Conservation (phyloP, 768 basidiomycete species). For the Agaricus subrufescens region DNA sequence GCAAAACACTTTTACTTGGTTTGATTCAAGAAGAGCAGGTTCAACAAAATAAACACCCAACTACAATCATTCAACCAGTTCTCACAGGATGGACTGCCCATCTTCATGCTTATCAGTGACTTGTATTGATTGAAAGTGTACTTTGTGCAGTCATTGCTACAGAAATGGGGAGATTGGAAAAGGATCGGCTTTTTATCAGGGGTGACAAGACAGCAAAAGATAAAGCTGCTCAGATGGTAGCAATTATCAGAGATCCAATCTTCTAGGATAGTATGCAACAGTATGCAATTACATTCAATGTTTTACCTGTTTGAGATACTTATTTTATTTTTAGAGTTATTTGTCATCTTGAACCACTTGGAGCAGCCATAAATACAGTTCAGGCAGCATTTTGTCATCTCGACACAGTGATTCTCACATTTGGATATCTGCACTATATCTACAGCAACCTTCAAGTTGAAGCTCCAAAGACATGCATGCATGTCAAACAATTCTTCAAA, state of each 20-base stretch:
- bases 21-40: slow-evolving; percentile 21
- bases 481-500: slow-evolving; percentile 5
- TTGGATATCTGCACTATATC: slow-evolving; percentile 4
- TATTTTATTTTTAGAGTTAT: not conserved
- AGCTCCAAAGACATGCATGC: slow-evolving; percentile 2
- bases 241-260: slow-evolving; percentile 2
- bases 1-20: slow-evolving; percentile 28
- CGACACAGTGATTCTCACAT: slow-evolving; percentile 3
- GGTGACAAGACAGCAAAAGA: not conserved
- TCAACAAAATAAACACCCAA: not conserved
- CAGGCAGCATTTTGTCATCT: slow-evolving; percentile 5
- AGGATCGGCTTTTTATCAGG: not conserved
- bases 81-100: slow-evolving; percentile 32
- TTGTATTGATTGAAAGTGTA: slow-evolving; percentile 6
- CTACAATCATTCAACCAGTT: slow-evolving; percentile 27
- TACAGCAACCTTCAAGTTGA: not conserved
- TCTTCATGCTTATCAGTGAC: slow-evolving; percentile 17
- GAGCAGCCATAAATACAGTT: not conserved
- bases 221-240: slow-evolving; percentile 6
- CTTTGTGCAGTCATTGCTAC: not conserved
- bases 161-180: not conserved
- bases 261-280: slow-evolving; percentile 10
- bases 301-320: not conserved
- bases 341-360: slow-evolving; percentile 1
- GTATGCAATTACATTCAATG: not conserved